These are phyloP conservation scores for Blastosporella zonata DNA, from an alignment of 1,284 basidiomycete species.

Conservation along the genomic window DNA sequence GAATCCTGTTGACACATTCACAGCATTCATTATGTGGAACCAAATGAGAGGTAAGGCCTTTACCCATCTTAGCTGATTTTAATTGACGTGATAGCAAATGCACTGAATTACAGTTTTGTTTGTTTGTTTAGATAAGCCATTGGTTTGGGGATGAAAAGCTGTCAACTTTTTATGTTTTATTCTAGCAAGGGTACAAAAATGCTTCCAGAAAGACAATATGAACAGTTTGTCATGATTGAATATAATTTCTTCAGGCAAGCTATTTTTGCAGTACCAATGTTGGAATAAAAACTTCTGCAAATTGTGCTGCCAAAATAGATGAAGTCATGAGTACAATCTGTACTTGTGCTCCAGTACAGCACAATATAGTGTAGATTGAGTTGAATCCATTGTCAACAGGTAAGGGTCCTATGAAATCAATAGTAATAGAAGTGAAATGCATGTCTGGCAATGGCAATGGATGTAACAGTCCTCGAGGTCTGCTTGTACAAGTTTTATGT, in stretches of 20 bases:
- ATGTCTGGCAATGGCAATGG: slow-evolving; percentile 17
- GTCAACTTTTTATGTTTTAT: background rate
- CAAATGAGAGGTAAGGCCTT: background rate
- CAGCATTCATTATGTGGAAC: background rate
- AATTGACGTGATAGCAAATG: background rate
- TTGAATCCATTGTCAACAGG: background rate
- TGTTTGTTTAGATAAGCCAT: background rate
- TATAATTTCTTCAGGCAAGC: slow-evolving; percentile 21
- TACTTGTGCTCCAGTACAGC: background rate
- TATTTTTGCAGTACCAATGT: slow-evolving; percentile 27
- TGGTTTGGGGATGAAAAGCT: background rate
- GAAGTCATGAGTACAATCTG: background rate
- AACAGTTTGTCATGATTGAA: slow-evolving; percentile 24
- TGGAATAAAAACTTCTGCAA: slow-evolving; percentile 13
- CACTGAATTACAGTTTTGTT: background rate
- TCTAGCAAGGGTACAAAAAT: background rate
- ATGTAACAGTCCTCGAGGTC: slow-evolving; percentile 12
- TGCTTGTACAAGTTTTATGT: slow-evolving; percentile 12
- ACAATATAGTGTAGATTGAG: background rate
- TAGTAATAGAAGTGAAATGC: background rate
- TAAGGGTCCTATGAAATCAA: background rate
- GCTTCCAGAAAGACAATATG: slow-evolving; percentile 20
- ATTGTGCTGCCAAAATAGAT: slow-evolving; percentile 5
- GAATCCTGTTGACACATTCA: background rate
- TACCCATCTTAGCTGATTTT: background rate